Conservation (phyloP, 1,139 yeast genomes). For the Taphrina sp. region DNA sequence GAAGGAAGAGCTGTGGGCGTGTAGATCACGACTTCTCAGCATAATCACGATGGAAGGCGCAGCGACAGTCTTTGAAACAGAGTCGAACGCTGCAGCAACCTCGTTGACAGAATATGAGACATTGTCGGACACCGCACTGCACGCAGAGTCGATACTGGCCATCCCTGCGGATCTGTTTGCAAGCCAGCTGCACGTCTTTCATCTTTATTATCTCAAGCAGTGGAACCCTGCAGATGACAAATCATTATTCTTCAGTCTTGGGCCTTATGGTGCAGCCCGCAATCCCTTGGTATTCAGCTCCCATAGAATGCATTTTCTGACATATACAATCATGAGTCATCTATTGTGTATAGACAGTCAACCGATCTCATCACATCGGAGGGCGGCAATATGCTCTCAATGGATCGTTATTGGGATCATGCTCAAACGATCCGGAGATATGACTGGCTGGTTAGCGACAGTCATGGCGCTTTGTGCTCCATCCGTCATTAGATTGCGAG, state of each 20-base stretch:
- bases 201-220: conserved; percentile 16
- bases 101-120: conserved; percentile 2
- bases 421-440: conserved; percentile 79
- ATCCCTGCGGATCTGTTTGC: conserved; percentile 27
- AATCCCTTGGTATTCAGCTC: conserved; percentile 58
- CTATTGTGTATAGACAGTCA: conserved; percentile 53
- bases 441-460: conserved; percentile 93
- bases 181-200: conserved; percentile 30
- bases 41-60: conserved; percentile 5
- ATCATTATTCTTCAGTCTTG: conserved; percentile 30
- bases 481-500: conserved; percentile 70
- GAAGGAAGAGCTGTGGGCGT: conserved; percentile 9
- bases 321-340: conserved; percentile 69
- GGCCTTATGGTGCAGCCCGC: conserved; percentile 43
- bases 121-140: conserved; percentile 4
- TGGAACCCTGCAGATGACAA: conserved; percentile 33
- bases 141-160: conserved; percentile 18
- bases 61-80: neutral
- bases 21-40: conserved; percentile 6
- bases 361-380: conserved; percentile 44
- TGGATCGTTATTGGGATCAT: conserved; percentile 86
- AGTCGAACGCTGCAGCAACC: neutral
- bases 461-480: conserved; percentile 80
- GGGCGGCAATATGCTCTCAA: conserved; percentile 68
- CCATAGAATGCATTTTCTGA: conserved; percentile 71